Percentiles rank a stretch among this genome's conserved stretches.
These are phyloP conservation scores for Fragaria vesca DNA, from an alignment of 306 rosid genomes.

Conservation along the genomic window DNA sequence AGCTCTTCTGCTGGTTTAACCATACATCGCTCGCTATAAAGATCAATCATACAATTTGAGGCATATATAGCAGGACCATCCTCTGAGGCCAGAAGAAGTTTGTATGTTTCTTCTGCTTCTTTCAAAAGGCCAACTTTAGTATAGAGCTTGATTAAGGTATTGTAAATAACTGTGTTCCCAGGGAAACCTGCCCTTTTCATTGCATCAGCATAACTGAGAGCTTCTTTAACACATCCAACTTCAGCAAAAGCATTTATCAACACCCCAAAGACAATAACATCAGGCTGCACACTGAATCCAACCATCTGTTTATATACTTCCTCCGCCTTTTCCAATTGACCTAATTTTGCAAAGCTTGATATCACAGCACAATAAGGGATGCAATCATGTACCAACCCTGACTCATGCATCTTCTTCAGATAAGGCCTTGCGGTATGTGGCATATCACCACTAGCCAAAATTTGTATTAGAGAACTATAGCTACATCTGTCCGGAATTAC, in stretches of 20 bases:
- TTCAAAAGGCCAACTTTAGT: slow-evolving; percentile 73
- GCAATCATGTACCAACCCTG: slow-evolving; percentile 72
- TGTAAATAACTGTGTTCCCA: slow-evolving; percentile 51
- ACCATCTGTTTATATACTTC: slow-evolving; percentile 63
- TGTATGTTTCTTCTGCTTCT: slow-evolving; percentile 74
- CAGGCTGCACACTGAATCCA: slow-evolving; percentile 53
- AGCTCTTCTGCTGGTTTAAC: slow-evolving; percentile 60
- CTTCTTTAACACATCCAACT: slow-evolving; percentile 60
- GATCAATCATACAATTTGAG: slow-evolving; percentile 87
- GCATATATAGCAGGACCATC: slow-evolving; percentile 62
- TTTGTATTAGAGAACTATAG: slow-evolving; percentile 71
- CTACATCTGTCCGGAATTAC: slow-evolving; percentile 64
- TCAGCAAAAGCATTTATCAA: slow-evolving; percentile 77
- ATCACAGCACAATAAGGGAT: slow-evolving; percentile 61
- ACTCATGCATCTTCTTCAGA: slow-evolving; percentile 67
- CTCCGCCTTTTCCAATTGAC: slow-evolving; percentile 62
- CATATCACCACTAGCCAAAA: slow-evolving; percentile 61
- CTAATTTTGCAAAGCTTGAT: slow-evolving; percentile 62
- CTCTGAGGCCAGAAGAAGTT: slow-evolving; percentile 45
- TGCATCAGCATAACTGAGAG: slow-evolving; percentile 47
- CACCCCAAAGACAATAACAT: slow-evolving; percentile 63
- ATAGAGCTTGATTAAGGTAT: slow-evolving; percentile 74
- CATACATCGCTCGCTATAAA: slow-evolving; percentile 66
- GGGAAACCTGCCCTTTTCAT: slow-evolving; percentile 60
- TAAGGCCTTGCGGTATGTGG: slow-evolving; percentile 54